These are phyloP conservation scores for Tulasnella sp. DNA, from an alignment of 768 basidiomycete species.

Conservation along the genomic window DNA sequence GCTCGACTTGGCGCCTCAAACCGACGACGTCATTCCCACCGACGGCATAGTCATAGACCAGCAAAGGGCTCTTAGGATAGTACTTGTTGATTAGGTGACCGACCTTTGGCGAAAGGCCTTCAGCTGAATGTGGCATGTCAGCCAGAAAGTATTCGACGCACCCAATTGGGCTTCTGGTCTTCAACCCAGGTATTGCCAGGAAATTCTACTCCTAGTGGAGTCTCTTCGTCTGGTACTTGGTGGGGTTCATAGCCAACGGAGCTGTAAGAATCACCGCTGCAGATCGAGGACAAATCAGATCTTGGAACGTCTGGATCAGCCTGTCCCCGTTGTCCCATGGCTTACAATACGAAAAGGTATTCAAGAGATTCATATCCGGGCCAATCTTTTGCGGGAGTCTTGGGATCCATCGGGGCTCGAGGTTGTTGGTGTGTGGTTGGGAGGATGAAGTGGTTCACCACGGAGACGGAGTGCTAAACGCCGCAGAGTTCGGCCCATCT, in stretches of 20 bases:
- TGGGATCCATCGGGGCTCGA: conserved; percentile 4
- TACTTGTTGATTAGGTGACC: conserved; percentile 41
- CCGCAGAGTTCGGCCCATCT: too few relatives aligned
- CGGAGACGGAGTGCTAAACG: too few relatives aligned
- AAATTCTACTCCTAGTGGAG: conserved; percentile 56
- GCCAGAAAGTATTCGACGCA: conserved; percentile 38
- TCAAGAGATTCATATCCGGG: conserved; percentile 50
- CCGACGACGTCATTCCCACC: conserved; percentile 55
- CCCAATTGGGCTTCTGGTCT: conserved; percentile 59
- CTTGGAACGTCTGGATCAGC: too few relatives aligned
- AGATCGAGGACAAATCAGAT: too few relatives aligned
- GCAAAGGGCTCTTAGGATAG: conserved; percentile 45
- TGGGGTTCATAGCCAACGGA: conserved; percentile 44
- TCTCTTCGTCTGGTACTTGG: conserved; percentile 40
- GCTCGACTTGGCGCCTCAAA: conserved; percentile 49
- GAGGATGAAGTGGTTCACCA: neutral
- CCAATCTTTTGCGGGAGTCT: conserved; percentile 44
- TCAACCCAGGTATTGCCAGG: conserved; percentile 54
- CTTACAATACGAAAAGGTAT: conserved; percentile 60
- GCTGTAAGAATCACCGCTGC: conserved; percentile 66
- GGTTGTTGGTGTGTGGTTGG: neutral
- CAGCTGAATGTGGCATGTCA: conserved; percentile 35
- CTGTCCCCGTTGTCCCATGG: conserved; percentile 5
- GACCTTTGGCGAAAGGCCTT: conserved; percentile 38
- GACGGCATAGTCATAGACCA: conserved; percentile 62